A percentile compares a stretch with the other conserved stretches of the same genome.
These are phyloP conservation scores for Clarkia xantiana DNA, from an alignment of 345 rosid species.

Conservation along the genomic window DNA sequence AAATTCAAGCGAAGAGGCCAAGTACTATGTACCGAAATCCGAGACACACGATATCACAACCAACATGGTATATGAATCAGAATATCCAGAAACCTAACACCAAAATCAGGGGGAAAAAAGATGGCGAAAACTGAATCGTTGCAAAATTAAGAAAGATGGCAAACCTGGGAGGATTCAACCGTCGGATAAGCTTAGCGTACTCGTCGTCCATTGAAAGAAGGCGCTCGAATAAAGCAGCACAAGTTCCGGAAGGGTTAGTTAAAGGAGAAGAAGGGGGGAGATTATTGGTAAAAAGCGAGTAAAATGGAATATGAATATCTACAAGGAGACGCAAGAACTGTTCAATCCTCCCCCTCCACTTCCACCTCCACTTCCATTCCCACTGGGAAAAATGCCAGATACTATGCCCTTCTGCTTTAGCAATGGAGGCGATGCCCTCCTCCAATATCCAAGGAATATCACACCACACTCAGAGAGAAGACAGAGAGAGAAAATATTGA, in stretches of 20 bases:
- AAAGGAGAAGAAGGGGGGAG: background rate
- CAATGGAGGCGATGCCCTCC: conserved; percentile 10
- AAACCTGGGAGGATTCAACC: conserved; percentile 87
- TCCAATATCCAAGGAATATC: conserved; percentile 35
- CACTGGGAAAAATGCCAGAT: background rate
- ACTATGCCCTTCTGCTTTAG: background rate
- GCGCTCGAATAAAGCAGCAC: background rate
- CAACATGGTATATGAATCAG: too few relatives aligned
- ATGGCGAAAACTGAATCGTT: background rate
- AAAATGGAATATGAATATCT: background rate
- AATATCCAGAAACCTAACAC: background rate
- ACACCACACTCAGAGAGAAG: background rate
- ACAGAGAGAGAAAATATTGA: conserved; percentile 1
- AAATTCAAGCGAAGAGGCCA: too few relatives aligned
- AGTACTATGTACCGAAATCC: too few relatives aligned
- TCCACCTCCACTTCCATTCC: background rate
- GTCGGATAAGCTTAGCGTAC: conserved; percentile 72
- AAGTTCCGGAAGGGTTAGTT: background rate
- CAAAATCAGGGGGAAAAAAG: background rate
- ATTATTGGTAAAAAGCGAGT: background rate
- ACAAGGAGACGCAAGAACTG: background rate
- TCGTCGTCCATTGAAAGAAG: conserved; percentile 46
- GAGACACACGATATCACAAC: too few relatives aligned
- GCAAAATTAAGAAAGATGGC: background rate
- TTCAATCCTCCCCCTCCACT: background rate